Evolutionary conservation across 805 yeast genomes (phyloP).

Genomic region (Sungouiella blattae): DNA sequence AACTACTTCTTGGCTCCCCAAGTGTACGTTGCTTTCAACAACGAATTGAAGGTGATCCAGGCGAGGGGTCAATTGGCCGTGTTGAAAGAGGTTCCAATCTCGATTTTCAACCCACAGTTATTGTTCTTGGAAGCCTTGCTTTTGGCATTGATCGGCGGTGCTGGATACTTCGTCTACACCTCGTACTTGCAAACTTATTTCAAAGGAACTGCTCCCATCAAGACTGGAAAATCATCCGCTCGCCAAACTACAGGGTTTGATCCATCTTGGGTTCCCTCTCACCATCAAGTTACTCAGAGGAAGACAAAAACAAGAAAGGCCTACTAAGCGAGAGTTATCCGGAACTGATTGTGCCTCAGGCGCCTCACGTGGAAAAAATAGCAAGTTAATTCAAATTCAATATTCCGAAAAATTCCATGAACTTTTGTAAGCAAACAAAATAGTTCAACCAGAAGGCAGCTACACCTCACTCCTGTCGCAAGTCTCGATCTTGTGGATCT

Average conservation of each 20-base stretch:
- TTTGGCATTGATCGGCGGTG: slow-evolving; percentile 15
- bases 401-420: too few relatives aligned
- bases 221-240: slow-evolving; percentile 11
- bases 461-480: too few relatives aligned
- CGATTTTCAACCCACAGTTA: slow-evolving; percentile 71
- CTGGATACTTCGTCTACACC: slow-evolving; percentile 44
- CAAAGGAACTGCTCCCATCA: slow-evolving; percentile 32
- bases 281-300: slow-evolving; percentile 8
- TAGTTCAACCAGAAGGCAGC: too few relatives aligned
- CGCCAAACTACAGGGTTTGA: slow-evolving; percentile 11
- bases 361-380: too few relatives aligned
- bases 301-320: slow-evolving; percentile 14
- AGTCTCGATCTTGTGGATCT: too few relatives aligned
- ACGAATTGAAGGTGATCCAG: slow-evolving; percentile 51
- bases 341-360: too few relatives aligned
- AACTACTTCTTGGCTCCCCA: slow-evolving; percentile 60
- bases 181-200: slow-evolving; percentile 47
- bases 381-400: too few relatives aligned
- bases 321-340: slow-evolving; percentile 7
- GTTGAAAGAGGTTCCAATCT: slow-evolving; percentile 62
- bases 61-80: slow-evolving; percentile 55
- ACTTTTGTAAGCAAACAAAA: too few relatives aligned
- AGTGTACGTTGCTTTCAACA: slow-evolving; percentile 49
- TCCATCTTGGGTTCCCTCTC: slow-evolving; percentile 14
- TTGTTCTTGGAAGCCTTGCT: slow-evolving; percentile 58